These are phyloP conservation scores for Sordariomycetes sp. DNA, from an alignment of 2,329 filamentous ascomycete genomes.

Conservation along the genomic window DNA sequence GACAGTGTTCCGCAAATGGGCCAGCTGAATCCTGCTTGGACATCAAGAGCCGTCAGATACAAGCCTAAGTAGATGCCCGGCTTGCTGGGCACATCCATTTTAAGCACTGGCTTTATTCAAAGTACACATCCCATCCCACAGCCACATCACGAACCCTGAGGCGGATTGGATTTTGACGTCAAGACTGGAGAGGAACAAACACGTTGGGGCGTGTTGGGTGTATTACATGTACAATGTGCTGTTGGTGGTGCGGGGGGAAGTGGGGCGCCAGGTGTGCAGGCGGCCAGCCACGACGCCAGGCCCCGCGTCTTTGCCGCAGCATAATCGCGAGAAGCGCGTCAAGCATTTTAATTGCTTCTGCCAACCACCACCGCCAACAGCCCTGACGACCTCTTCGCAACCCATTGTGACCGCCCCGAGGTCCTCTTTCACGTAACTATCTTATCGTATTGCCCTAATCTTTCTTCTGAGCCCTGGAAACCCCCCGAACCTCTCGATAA, in stretches of 20 bases:
- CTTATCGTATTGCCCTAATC: neutral
- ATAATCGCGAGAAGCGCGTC: neutral
- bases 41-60: no score
- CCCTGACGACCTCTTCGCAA: neutral
- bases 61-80: no score
- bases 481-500: conserved; percentile 22
- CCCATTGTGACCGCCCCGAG: neutral
- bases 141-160: no score
- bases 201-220: no score
- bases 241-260: neutral
- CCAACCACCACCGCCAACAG: neutral
- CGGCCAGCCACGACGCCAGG: neutral
- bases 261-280: no score
- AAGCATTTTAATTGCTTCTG: neutral
- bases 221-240: no score
- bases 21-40: no score
- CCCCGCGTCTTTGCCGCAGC: neutral
- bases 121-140: no score
- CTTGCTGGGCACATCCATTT: no score
- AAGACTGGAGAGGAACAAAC: neutral
- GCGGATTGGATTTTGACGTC: no score
- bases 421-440: neutral
- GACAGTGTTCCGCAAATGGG: no score
- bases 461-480: neutral
- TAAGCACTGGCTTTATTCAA: no score